These are phyloP conservation scores for Mycena vitilis DNA, from an alignment of 768 basidiomycete genomes.

Conservation along the genomic window DNA sequence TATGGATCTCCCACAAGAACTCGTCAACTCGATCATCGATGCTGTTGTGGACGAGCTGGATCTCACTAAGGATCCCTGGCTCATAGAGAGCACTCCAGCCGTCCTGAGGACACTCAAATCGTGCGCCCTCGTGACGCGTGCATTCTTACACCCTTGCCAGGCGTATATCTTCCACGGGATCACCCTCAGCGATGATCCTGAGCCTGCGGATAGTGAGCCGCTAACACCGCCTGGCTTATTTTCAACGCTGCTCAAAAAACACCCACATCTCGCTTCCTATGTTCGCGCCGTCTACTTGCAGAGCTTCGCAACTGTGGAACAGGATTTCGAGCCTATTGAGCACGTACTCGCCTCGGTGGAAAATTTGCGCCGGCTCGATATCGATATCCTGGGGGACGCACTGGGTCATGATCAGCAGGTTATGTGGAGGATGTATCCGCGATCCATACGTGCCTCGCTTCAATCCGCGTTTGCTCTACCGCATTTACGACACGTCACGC, in stretches of 20 bases:
- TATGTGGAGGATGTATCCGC: conserved; percentile 7
- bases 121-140: conserved; percentile 25
- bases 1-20: conserved; percentile 29
- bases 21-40: conserved; percentile 29
- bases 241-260: too few relatives aligned
- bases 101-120: conserved; percentile 24
- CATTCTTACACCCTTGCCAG: conserved; percentile 31
- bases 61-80: conserved; percentile 23
- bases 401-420: background rate
- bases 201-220: background rate
- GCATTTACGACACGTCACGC: conserved; percentile 26
- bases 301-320: background rate
- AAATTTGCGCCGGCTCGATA: conserved; percentile 24
- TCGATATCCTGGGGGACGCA: background rate
- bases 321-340: background rate
- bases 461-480: conserved; percentile 6
- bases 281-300: conserved; percentile 25
- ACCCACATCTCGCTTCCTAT: conserved; percentile 24
- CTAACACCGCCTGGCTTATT: background rate
- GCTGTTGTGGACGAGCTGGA: conserved; percentile 20
- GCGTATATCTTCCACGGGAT: conserved; percentile 28
- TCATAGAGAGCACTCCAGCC: conserved; percentile 6
- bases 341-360: conserved; percentile 16
- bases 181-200: conserved; percentile 17
- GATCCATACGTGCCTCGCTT: background rate